A percentile compares a stretch with the other conserved stretches of the same genome.
These are phyloP conservation scores for Phytophthora citricola DNA, from an alignment of 352 stramenopile genomes.

Conservation along the genomic window DNA sequence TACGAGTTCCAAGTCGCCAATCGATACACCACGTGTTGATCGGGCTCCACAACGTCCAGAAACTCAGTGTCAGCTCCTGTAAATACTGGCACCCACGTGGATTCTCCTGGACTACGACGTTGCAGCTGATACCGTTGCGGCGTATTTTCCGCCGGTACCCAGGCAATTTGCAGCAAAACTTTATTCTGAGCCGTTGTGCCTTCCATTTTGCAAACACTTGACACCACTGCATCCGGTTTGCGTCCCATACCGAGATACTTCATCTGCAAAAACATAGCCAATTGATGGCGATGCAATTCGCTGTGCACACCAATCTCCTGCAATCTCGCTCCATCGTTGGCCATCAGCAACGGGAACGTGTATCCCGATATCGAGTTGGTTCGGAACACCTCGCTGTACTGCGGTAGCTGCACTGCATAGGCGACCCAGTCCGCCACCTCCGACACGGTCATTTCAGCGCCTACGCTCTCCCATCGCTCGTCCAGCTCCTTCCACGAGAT, in stretches of 20 bases:
- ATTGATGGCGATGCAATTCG: slow-evolving; percentile 77
- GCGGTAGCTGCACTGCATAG: slow-evolving; percentile 80
- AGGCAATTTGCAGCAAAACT: slow-evolving; percentile 62
- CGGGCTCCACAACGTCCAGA: slow-evolving; percentile 62
- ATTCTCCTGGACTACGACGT: slow-evolving; percentile 65
- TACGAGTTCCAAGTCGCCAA: slow-evolving; percentile 88
- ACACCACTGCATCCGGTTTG: slow-evolving; percentile 56
- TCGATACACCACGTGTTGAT: slow-evolving; percentile 73
- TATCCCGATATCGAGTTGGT: slow-evolving; percentile 86
- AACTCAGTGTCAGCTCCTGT: slow-evolving; percentile 74
- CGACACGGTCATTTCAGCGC: slow-evolving; percentile 86
- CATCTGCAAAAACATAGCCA: slow-evolving; percentile 85
- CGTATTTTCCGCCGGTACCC: slow-evolving; percentile 52
- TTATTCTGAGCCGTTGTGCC: slow-evolving; percentile 34
- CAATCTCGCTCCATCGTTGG: slow-evolving; percentile 74
- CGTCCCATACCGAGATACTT: slow-evolving; percentile 84
- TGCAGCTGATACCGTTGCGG: slow-evolving; percentile 78
- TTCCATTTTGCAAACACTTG: slow-evolving; percentile 46
- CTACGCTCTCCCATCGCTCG: slow-evolving; percentile 78
- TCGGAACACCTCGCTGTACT: slow-evolving; percentile 83
- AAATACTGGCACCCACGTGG: slow-evolving; percentile 65
- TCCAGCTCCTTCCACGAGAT: slow-evolving; percentile 88
- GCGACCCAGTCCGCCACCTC: slow-evolving; percentile 87
- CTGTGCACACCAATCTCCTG: slow-evolving; percentile 77
- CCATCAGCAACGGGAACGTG: slow-evolving; percentile 88